phyloP scores from a whole-genome alignment of 371 early-diverging fungal genomes.

The Mortierella sp. region DNA sequence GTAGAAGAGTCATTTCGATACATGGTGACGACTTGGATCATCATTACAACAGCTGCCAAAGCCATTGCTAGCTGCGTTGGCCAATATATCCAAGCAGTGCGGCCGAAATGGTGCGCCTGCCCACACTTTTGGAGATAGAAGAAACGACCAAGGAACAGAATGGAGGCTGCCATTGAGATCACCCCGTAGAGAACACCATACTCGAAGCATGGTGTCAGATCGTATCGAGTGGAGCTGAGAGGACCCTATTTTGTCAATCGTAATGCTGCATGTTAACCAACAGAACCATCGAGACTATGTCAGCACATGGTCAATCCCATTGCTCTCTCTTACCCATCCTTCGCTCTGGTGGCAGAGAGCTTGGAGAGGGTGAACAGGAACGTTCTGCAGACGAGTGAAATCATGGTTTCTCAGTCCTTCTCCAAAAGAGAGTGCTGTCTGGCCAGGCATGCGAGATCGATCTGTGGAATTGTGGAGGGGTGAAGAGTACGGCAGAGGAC shows the following conservation, averaged over 20 bases:
- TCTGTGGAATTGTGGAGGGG: no score
- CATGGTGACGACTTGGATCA: conserved; percentile 4
- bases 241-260: conserved; percentile 31
- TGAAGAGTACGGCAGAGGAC: no score
- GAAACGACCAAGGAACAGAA: conserved; percentile 6
- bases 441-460: no score
- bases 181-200: conserved; percentile 20
- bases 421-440: no score
- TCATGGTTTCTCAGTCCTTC: no score
- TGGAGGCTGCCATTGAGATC: not conserved
- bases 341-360: no score
- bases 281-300: no score
- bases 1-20: not conserved
- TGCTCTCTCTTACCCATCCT: no score
- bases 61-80: conserved; percentile 30
- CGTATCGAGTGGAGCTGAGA: conserved; percentile 15
- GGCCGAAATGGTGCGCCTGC: conserved; percentile 15
- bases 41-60: conserved; percentile 9
- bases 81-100: conserved; percentile 35
- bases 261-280: no score
- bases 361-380: no score
- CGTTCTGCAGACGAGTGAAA: no score
- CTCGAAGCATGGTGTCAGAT: conserved; percentile 32
- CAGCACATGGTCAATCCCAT: no score
- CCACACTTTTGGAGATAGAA: conserved; percentile 6